These are phyloP conservation scores for Daldinia loculata DNA, from an alignment of 495 filamentous ascomycete species.

Conservation along the genomic window DNA sequence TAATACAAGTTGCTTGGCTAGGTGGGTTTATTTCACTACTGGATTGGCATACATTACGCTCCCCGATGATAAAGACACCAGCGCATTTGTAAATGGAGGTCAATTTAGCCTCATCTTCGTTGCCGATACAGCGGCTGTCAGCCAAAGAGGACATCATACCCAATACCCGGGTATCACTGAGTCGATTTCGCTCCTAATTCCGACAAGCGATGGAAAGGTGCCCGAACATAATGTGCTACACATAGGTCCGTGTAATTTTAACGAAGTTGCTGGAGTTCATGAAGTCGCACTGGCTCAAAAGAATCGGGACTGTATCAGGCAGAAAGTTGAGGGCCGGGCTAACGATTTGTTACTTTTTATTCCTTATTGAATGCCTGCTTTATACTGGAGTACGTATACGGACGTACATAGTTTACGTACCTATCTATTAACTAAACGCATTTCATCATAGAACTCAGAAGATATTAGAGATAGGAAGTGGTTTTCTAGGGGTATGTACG, in stretches of 20 bases:
- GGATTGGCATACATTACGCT: slow-evolving; percentile 63
- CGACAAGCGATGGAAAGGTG: slow-evolving; percentile 48
- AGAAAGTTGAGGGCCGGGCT: neutral
- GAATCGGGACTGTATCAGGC: neutral
- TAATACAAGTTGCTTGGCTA: slow-evolving; percentile 24
- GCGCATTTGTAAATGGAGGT: slow-evolving; percentile 55
- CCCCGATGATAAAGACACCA: slow-evolving; percentile 50
- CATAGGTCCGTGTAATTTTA: slow-evolving; percentile 23
- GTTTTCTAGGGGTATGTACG: no score
- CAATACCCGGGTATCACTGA: slow-evolving; percentile 55
- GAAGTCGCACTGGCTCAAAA: neutral
- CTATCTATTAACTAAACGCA: no score
- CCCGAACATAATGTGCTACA: slow-evolving; percentile 55
- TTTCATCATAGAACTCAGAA: no score
- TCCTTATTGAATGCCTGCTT: neutral
- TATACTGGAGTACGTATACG: no score
- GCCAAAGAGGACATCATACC: slow-evolving; percentile 58
- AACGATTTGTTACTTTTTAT: neutral
- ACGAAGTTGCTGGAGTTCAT: slow-evolving; percentile 28
- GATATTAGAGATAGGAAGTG: no score
- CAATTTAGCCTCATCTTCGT: slow-evolving; percentile 59
- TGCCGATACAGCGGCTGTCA: slow-evolving; percentile 59
- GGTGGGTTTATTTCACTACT: slow-evolving; percentile 61
- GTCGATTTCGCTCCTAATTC: slow-evolving; percentile 56
- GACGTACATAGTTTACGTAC: no score